These are phyloP conservation scores for Plicaturopsis crispa DNA, from an alignment of 768 basidiomycete species.

Conservation along the genomic window DNA sequence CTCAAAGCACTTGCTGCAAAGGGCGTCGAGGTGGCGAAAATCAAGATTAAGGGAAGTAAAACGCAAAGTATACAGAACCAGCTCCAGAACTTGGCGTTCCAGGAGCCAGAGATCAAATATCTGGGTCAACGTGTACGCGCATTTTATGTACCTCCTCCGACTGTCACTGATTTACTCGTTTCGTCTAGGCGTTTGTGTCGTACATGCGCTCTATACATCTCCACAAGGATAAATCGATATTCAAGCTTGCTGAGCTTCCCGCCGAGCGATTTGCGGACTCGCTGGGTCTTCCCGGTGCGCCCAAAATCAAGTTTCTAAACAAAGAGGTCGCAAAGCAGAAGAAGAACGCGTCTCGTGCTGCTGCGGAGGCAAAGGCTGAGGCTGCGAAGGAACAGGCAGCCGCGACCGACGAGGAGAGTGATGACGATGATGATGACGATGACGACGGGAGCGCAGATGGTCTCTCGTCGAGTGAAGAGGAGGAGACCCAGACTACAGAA, in stretches of 20 bases:
- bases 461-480: conserved; percentile 1
- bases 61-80: conserved; percentile 79
- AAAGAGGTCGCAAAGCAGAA: conserved; percentile 61
- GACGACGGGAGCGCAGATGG: conserved; percentile 10
- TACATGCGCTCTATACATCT: conserved; percentile 90
- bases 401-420: conserved; percentile 9
- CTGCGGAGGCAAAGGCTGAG: conserved; percentile 27
- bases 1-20: conserved; percentile 61
- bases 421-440: conserved; percentile 20
- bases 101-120: conserved; percentile 96
- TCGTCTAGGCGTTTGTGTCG: conserved; percentile 80
- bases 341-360: conserved; percentile 62
- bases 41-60: conserved; percentile 87
- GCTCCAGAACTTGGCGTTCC: conserved; percentile 87
- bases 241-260: conserved; percentile 79
- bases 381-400: conserved; percentile 14
- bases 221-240: conserved; percentile 91
- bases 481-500: neutral
- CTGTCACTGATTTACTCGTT: conserved; percentile 2
- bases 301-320: conserved; percentile 86
- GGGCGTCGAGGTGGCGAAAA: conserved; percentile 62
- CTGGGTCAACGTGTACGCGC: conserved; percentile 79
- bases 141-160: neutral
- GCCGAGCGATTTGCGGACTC: conserved; percentile 81
- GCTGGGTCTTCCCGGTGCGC: conserved; percentile 88